Evolutionary conservation across 164 flowering plant species (phyloP), one percentile per base, ranked within the genome.

Genomic region (Nelumbo lutea): DNA sequence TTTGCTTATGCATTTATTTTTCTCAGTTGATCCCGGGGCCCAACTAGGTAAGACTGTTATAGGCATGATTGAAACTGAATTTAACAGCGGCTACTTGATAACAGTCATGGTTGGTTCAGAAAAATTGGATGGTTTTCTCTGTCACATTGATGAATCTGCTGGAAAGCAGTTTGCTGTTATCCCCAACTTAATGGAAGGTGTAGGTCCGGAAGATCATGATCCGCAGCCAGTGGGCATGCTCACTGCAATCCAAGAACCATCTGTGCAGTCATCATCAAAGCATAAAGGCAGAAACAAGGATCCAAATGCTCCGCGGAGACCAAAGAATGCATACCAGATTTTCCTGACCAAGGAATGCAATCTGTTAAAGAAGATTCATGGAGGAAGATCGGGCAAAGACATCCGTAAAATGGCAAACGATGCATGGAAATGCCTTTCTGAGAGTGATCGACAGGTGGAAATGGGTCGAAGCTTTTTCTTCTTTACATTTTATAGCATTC

Each of bases 361-460:
- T 9, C 70, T 76, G 40, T 56, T 80, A 42, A 82, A 73, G 74
- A 68, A 65, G 62, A 62, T 70, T 43, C 73, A 68, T 27, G 79
- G 77, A 15, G 75, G 69, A 71, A 62, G 27, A 39, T 40, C 56
- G 64, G 50, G 40, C 4, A 47, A 42, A 6, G 61, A 63, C 40
- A 59, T 67, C 8, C 69, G 82, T 6, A 59, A 73, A 45, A 76
- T 61, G 71, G 84, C 69, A 8, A 71, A 38, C 57, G 72, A 69
- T 10, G 71, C 70, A 45, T 84, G 87, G 87, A 84, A 74, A 66
- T 14, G 13, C 62, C 80, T 84, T 43, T 62, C 81, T 13, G 63
- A 70, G 51, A 65, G 55, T 11, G 87, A 78, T 40, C 74, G 75
- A 61, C 61, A 15, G 82, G 84, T 81, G 0, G 76, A 66, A 4